Evolutionary conservation across 306 rosid species (phyloP).

Genomic region (Pterocarpus macrocarpus): DNA sequence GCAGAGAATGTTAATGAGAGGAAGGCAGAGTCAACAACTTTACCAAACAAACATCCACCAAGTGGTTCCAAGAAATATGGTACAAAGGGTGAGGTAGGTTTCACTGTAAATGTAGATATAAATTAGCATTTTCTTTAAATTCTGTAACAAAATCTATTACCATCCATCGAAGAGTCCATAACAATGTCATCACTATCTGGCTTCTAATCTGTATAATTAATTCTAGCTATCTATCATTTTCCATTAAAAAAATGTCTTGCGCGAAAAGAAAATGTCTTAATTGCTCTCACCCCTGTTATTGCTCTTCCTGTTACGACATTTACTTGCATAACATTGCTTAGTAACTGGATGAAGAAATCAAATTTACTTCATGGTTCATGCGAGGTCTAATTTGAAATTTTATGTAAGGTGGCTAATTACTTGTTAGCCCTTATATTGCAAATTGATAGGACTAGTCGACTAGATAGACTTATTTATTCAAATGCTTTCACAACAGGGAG

Average conservation of each 20-base stretch:
- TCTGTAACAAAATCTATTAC: not conserved
- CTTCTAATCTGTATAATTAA: conserved; percentile 3
- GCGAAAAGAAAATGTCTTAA: not conserved
- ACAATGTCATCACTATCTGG: not conserved
- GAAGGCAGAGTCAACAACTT: conserved; percentile 54
- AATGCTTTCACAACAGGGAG: conserved; percentile 66
- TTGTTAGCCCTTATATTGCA: not conserved
- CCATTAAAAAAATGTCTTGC: not conserved
- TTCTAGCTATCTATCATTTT: conserved; percentile 13
- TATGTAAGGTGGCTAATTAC: not conserved
- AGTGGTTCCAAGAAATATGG: conserved; percentile 58
- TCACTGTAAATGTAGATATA: conserved; percentile 28
- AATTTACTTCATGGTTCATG: not conserved
- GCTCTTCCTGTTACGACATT: not conserved
- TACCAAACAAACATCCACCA: conserved; percentile 52
- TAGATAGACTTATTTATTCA: conserved; percentile 49
- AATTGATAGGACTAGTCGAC: conserved; percentile 39
- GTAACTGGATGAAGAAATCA: conserved; percentile 26
- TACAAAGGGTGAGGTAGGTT: conserved; percentile 76
- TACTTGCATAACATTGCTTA: conserved; percentile 7
- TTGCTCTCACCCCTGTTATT: not conserved
- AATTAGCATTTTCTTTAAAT: conserved; percentile 27
- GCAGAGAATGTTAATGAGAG: conserved; percentile 61
- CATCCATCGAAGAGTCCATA: conserved; percentile 15
- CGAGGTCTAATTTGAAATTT: conserved; percentile 9